phyloP scores from a whole-genome alignment of 352 stramenopile species.

The Pythium sukuiense region DNA sequence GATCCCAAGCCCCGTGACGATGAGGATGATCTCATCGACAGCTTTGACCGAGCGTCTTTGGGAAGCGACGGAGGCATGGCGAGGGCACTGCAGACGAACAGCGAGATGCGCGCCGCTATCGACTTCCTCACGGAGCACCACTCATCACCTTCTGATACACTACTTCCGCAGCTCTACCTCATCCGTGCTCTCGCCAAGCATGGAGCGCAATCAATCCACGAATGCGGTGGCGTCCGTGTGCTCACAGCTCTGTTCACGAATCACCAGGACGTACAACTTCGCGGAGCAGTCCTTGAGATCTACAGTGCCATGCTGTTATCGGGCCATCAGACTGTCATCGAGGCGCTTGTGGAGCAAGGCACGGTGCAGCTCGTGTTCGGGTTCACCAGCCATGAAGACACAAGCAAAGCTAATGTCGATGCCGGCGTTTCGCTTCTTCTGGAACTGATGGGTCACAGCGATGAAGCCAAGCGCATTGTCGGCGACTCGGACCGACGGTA shows the following conservation, averaged over 20 bases:
- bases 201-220: conserved; percentile 19
- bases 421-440: conserved; percentile 20
- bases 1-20: background rate
- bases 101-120: conserved; percentile 17
- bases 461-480: conserved; percentile 19
- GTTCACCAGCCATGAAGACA: background rate
- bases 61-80: conserved; percentile 5
- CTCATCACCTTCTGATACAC: background rate
- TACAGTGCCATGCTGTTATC: conserved; percentile 15
- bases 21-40: conserved; percentile 1
- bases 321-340: conserved; percentile 7
- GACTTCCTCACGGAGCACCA: conserved; percentile 10
- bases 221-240: conserved; percentile 20
- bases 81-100: conserved; percentile 18
- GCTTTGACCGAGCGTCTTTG: background rate
- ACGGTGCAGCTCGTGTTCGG: conserved; percentile 18
- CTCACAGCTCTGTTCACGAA: conserved; percentile 15
- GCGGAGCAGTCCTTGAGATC: conserved; percentile 18
- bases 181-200: conserved; percentile 17
- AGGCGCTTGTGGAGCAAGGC: conserved; percentile 21
- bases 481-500: conserved; percentile 15
- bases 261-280: conserved; percentile 5
- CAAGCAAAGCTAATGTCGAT: conserved; percentile 4
- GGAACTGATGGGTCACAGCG: conserved; percentile 23
- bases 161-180: conserved; percentile 18